These are phyloP conservation scores for Waltergamsia citrina DNA, from an alignment of 2,329 filamentous ascomycete genomes.

Conservation along the genomic window DNA sequence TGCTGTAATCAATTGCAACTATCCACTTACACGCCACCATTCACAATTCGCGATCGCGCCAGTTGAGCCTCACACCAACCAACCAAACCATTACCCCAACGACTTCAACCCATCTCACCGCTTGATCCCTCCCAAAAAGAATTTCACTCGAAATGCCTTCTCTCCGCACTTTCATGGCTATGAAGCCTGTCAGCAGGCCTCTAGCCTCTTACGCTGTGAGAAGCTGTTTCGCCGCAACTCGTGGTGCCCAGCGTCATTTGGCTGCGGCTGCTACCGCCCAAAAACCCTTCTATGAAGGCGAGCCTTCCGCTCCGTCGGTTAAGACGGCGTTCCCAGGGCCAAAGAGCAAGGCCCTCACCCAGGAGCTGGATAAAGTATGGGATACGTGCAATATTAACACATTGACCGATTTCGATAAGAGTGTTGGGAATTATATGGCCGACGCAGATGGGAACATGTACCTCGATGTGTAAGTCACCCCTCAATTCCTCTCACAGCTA, in stretches of 20 bases:
- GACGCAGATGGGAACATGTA: conserved; percentile 64
- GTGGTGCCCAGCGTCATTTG: background rate
- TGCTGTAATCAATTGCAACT: no score
- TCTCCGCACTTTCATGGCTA: background rate
- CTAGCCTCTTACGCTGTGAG: no score
- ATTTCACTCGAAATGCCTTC: no score
- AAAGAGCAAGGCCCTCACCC: conserved; percentile 57
- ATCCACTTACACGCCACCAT: no score
- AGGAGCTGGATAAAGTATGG: conserved; percentile 69
- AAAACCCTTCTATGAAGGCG: conserved; percentile 32
- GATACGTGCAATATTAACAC: conserved; percentile 82
- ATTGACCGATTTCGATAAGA: conserved; percentile 66
- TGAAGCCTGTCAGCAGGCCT: background rate
- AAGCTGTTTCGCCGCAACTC: background rate
- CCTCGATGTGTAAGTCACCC: conserved; percentile 54
- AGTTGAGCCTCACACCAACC: no score
- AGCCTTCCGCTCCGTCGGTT: conserved; percentile 42
- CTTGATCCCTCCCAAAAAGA: no score
- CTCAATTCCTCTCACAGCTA: background rate
- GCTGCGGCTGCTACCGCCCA: conserved; percentile 6
- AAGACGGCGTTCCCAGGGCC: conserved; percentile 65
- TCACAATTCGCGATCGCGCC: no score
- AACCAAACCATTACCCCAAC: no score
- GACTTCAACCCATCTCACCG: no score
- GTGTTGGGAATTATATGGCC: conserved; percentile 71